These are phyloP conservation scores for Saccharomyces jurei DNA, from an alignment of 805 yeast species.

Conservation along the genomic window DNA sequence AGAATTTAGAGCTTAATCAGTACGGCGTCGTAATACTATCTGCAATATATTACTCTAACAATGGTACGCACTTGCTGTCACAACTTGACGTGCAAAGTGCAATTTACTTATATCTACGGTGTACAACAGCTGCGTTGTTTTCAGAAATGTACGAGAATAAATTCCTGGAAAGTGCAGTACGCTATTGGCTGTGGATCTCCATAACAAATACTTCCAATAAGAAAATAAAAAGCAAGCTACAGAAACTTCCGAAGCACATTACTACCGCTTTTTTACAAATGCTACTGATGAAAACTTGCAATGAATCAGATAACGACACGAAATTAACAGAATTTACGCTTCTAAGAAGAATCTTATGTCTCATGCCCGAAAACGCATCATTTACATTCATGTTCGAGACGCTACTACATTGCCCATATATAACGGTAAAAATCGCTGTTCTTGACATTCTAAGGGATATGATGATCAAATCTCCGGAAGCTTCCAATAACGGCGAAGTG, in stretches of 20 bases:
- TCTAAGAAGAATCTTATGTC: conserved; percentile 52
- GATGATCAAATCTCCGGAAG: conserved; percentile 31
- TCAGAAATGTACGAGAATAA: conserved; percentile 18
- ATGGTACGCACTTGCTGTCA: conserved; percentile 10
- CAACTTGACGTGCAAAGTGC: conserved; percentile 19
- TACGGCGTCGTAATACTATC: conserved; percentile 29
- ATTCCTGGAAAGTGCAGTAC: conserved; percentile 24
- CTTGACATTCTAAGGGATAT: conserved; percentile 65
- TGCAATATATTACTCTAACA: conserved; percentile 15
- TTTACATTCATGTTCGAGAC: conserved; percentile 60
- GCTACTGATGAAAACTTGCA: conserved; percentile 34
- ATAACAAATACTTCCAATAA: conserved; percentile 14
- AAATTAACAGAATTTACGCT: conserved; percentile 46
- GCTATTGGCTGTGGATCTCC: conserved; percentile 33
- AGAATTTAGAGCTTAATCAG: conserved; percentile 26
- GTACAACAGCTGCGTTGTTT: conserved; percentile 35
- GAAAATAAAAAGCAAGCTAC: conserved; percentile 12
- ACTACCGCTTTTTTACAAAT: conserved; percentile 36
- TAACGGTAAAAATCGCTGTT: conserved; percentile 48
- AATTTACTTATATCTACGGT: conserved; percentile 35
- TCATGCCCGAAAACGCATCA: conserved; percentile 47
- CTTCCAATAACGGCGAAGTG: neutral
- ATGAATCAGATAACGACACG: conserved; percentile 32
- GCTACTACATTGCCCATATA: conserved; percentile 59
- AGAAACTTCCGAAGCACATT: conserved; percentile 26